Conservation (phyloP, 352 stramenopile species). For the Globisporangium yorkense region DNA sequence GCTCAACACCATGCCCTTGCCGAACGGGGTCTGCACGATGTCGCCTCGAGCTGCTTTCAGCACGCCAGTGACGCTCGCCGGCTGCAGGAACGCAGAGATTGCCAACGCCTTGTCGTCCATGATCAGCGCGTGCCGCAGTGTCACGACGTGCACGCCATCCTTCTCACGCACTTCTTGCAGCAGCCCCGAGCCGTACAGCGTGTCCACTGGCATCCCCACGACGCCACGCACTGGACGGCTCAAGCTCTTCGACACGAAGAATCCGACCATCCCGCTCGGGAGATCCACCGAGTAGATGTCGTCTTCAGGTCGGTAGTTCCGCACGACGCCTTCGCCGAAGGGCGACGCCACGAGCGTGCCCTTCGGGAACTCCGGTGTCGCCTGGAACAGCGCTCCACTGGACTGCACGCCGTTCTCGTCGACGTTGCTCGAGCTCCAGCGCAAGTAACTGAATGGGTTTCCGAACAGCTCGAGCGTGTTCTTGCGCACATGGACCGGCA, state of each 20-base stretch:
- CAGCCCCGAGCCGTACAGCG: conserved; percentile 58
- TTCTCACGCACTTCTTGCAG: conserved; percentile 47
- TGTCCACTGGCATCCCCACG: conserved; percentile 60
- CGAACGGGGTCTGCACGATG: conserved; percentile 73
- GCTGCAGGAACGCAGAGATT: conserved; percentile 62
- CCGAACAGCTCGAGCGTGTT: conserved; percentile 72
- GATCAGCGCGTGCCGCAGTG: conserved; percentile 47
- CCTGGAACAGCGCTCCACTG: conserved; percentile 13
- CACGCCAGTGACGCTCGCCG: conserved; percentile 34
- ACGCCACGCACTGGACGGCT: conserved; percentile 38
- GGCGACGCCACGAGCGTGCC: conserved; percentile 50
- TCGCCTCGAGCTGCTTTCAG: conserved; percentile 73
- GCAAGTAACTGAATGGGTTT: conserved; percentile 67
- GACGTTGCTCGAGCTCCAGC: conserved; percentile 24
- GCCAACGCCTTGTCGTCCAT: conserved; percentile 17
- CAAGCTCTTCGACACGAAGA: conserved; percentile 33
- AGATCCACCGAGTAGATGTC: conserved; percentile 59
- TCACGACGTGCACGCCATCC: conserved; percentile 70
- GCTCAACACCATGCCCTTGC: conserved; percentile 59
- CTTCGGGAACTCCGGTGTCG: conserved; percentile 22
- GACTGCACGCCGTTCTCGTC: conserved; percentile 8
- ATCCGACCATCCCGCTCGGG: conserved; percentile 30
- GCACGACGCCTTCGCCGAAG: conserved; percentile 65
- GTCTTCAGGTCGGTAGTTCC: conserved; percentile 31
- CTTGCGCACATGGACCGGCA: conserved; percentile 24